phyloP scores from a whole-genome alignment of 1,284 basidiomycete species.

The Ustilago nuda region DNA sequence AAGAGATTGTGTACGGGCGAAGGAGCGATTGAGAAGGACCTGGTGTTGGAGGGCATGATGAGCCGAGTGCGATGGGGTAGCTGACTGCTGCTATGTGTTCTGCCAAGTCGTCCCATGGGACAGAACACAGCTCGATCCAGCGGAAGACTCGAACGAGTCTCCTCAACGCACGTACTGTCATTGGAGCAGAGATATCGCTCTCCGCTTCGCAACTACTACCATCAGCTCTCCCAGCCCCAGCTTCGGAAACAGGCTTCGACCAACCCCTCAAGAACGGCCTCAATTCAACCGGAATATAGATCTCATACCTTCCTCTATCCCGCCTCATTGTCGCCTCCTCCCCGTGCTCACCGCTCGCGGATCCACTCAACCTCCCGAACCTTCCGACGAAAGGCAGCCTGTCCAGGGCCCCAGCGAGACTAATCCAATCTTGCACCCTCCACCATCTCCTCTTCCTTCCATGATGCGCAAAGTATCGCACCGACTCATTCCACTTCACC shows the following conservation, averaged over 20 bases:
- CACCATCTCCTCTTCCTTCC: conserved; percentile 15
- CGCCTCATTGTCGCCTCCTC: background rate
- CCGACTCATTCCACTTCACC: conserved; percentile 49
- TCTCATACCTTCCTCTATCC: conserved; percentile 23
- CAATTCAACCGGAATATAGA: conserved; percentile 26
- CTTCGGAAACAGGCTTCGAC: conserved; percentile 18
- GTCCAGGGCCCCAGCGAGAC: conserved; percentile 2
- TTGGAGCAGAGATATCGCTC: background rate
- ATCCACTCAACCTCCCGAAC: conserved; percentile 16
- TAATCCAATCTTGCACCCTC: conserved; percentile 10
- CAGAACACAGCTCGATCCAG: conserved; percentile 32
- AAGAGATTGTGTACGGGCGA: conserved; percentile 33
- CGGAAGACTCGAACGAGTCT: conserved; percentile 27
- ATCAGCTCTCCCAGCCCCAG: background rate
- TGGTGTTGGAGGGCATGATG: conserved; percentile 35
- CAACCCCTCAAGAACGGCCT: conserved; percentile 31
- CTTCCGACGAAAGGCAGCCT: conserved; percentile 28
- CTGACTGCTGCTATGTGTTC: conserved; percentile 43
- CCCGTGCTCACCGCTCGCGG: background rate
- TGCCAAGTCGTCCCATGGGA: conserved; percentile 39
- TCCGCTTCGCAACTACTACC: background rate
- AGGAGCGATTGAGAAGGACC: conserved; percentile 30
- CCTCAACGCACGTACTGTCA: conserved; percentile 9
- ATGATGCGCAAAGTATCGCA: conserved; percentile 28
- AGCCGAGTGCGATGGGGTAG: conserved; percentile 27